Evolutionary conservation across 2,329 filamentous ascomycete genomes (phyloP), one percentile per base, ranked within the genome.

Genomic region (Monosporascus sp.): DNA sequence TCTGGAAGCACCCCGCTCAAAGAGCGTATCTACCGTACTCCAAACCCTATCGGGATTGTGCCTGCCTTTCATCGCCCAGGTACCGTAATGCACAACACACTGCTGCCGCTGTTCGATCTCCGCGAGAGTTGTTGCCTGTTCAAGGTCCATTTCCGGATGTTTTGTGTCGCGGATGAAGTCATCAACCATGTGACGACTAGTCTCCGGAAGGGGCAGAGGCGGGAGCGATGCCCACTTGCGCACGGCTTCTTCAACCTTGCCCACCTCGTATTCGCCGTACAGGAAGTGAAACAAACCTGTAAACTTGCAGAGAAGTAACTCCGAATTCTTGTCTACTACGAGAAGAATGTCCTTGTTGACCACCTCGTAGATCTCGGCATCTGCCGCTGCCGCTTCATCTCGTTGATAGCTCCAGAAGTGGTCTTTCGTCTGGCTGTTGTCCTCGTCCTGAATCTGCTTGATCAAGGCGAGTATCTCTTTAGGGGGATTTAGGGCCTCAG

Each of bases 391-490:
- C 2, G 27, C 19, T 38, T 49, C 48, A 20, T 55, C 53, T 7
- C 53, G 52, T 35, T 52, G 50, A 22, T 57, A 53, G 3, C n/a
- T n/a, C 37, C 46, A 55, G 50, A 57, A 57, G 27, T 43, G 35
- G 22, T 57, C 55, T n/a, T 44, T 38, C 2, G 50, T 45, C 14
- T 38, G 48, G 37, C 40, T 50, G 17, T 27, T 51, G 19, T 55
- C 55, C 50, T 55, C 53, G 3, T 48, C 41, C 37, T 50, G 40
- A n/a, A 57, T 53, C 45, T 57, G 53, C 14, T 49, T 17, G 31
- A 55, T 26, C 5, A 55, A n/a, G 20, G 37, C 27, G 4, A 40
- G 24, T 14, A 55, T 22, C 38, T 55, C 55, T 8, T 43, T 2
- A 7, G 52, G 26, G 7, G 52, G 52, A 7, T 55, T 9, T 19